phyloP scores from a whole-genome alignment of 78 protist genomes.

The Dictyostelium citrinum region DNA sequence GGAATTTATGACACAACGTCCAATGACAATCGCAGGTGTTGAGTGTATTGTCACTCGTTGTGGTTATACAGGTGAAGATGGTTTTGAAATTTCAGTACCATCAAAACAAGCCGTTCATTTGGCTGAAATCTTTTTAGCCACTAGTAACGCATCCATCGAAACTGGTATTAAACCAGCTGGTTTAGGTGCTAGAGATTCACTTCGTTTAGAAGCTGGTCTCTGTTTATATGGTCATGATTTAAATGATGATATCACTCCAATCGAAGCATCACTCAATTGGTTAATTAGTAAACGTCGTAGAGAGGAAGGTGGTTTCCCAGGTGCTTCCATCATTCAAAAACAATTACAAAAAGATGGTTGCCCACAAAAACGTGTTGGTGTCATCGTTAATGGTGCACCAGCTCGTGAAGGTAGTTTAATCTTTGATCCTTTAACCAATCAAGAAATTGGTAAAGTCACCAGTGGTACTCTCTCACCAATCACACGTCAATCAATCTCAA shows the following conservation, averaged over 20 bases:
- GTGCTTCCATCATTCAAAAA: conserved; percentile 81
- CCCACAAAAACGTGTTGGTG: conserved; percentile 84
- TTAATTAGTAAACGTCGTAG: conserved; percentile 86
- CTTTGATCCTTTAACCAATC: conserved; percentile 12
- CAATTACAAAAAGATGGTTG: conserved; percentile 86
- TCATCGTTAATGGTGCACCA: conserved; percentile 87
- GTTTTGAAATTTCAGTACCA: conserved; percentile 94
- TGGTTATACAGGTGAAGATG: conserved; percentile 99
- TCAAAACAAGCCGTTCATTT: conserved; percentile 37
- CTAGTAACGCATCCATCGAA: neutral
- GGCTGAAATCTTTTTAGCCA: conserved; percentile 61
- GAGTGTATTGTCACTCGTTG: conserved; percentile 68
- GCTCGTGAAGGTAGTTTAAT: conserved; percentile 83
- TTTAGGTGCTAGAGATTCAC: conserved; percentile 97
- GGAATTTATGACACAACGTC: conserved; percentile 84
- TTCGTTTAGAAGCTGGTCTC: conserved; percentile 98
- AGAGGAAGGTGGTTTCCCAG: conserved; percentile 94
- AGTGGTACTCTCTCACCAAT: conserved; percentile 91
- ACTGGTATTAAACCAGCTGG: conserved; percentile 88
- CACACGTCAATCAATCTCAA: conserved; percentile 87
- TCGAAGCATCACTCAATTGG: conserved; percentile 94
- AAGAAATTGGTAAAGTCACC: conserved; percentile 90
- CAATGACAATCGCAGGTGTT: conserved; percentile 3
- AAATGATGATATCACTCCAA: conserved; percentile 86
- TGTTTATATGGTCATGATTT: conserved; percentile 98